A percentile compares a stretch with the other conserved stretches of the same genome.
Evolutionary conservation across 2,329 filamentous ascomycete species (phyloP).

Genomic region (Neonectria coccinea): DNA sequence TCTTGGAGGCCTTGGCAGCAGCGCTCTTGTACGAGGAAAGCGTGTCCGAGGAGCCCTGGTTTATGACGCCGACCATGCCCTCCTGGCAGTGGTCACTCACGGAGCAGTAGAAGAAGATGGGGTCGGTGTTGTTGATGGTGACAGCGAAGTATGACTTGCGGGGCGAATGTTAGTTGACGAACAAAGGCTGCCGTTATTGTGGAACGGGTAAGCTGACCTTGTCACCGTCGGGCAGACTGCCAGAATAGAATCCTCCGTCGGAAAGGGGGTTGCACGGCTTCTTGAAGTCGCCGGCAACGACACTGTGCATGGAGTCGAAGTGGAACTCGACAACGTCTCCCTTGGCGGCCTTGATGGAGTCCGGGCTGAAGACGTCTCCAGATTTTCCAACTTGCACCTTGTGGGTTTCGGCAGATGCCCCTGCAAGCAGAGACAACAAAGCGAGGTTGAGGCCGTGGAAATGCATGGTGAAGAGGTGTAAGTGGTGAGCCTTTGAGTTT

Average conservation of each 20-base stretch:
- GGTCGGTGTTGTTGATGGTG: constrained; percentile 45
- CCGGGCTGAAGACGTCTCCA: constrained; percentile 56
- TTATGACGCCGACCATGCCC: constrained; percentile 50
- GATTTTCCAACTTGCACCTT: constrained; percentile 58
- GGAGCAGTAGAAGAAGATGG: constrained; percentile 49
- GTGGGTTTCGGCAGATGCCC: constrained; percentile 44
- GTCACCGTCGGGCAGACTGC: constrained; percentile 18
- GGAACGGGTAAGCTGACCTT: constrained; percentile 7
- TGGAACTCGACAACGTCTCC: constrained; percentile 67
- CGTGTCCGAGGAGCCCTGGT: constrained; percentile 36
- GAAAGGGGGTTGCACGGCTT: constrained; percentile 59
- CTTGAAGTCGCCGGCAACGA: constrained; percentile 61
- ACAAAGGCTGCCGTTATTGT: neutral
- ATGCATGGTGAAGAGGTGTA: neutral
- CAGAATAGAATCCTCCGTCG: constrained; percentile 36
- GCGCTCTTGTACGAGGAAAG: constrained; percentile 33
- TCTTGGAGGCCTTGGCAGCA: constrained; percentile 22
- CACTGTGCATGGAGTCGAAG: constrained; percentile 64
- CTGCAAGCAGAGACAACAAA: constrained; percentile 13
- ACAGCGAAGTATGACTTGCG: constrained; percentile 39
- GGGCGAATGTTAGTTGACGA: neutral
- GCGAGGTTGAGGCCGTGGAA: neutral
- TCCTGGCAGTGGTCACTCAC: constrained; percentile 44
- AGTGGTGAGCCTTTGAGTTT: no score
- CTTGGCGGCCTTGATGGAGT: constrained; percentile 55